Base-by-base conservation (phyloP, 129 eudicot species). In the Dittrichia graveolens region DNA sequence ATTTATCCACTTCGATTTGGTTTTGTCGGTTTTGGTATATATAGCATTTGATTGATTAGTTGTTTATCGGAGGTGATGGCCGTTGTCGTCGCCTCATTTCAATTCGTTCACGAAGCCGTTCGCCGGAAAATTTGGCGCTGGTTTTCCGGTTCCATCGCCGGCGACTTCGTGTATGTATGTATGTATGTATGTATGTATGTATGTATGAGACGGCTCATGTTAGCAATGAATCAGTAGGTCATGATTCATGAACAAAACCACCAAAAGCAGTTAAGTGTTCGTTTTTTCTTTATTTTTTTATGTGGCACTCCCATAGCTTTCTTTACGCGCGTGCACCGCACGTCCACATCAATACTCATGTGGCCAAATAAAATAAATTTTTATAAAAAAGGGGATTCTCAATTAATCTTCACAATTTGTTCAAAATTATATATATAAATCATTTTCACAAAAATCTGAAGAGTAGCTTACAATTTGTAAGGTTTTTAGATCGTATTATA, bases 101-200 rank as follows among this genome's bases (percentile, higher is more conserved):
- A 13, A 5, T n/a, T 34, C 5, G 46, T 12, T 24, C 12, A 8
- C 13, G 4, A 5, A 60, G 43, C 12, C 40, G 3, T 24, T 73
- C 50, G n/a, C 19, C 69, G 60, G 69, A 73, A 61, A 73, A 61
- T 73, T 52, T 73, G 57, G 34, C 67, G 56, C 4, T 47, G 16
- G 24, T 31, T 72, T 62, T n/a, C 70, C 61, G 71, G 18, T 73
- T 40, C 16, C 8, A 4, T 16, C 63, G 15, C 68, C 47, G 52
- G 1, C 12, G 3, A n/a, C 39, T 38, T 6, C 38, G 70, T 24
- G 31, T 24, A 24, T 48, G 53, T 48, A 8, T 48, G 0, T 48
- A 48, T 48, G 53, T n/a, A n/a, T n/a, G n/a, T n/a, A n/a, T n/a
- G n/a, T n/a, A n/a, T 24, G 31, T 24, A 24, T 48, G 53, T 48